These are phyloP conservation scores for Tulasnella calospora DNA, from an alignment of 768 basidiomycete genomes.

Conservation along the genomic window DNA sequence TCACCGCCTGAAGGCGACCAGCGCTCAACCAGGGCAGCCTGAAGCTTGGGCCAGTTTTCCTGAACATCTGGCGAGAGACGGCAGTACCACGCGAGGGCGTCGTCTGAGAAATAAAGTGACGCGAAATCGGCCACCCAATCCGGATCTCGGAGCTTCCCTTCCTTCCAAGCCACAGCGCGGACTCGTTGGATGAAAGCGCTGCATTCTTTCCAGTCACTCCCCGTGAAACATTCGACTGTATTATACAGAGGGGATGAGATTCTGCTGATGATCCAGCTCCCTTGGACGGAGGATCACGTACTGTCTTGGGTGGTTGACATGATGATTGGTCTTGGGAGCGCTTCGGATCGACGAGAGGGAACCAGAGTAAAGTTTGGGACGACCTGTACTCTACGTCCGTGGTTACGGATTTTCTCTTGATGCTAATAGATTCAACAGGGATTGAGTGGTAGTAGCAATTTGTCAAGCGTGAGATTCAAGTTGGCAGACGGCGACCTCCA, in stretches of 20 bases:
- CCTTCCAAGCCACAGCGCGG: background rate
- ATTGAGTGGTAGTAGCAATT: too few species aligned
- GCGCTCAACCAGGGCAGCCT: background rate
- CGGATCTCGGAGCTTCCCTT: constrained; percentile 4
- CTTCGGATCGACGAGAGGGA: too few species aligned
- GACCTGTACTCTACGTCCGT: too few species aligned
- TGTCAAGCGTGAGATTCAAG: too few species aligned
- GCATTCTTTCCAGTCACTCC: background rate
- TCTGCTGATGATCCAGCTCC: too few species aligned
- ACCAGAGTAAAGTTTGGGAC: too few species aligned
- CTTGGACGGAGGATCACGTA: too few species aligned
- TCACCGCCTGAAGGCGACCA: background rate
- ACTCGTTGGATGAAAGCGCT: background rate
- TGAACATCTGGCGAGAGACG: background rate
- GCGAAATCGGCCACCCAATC: background rate
- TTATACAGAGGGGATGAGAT: background rate
- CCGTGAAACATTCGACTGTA: background rate
- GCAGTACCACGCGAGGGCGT: background rate
- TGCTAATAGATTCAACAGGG: too few species aligned
- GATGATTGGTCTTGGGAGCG: too few species aligned
- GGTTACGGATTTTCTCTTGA: too few species aligned
- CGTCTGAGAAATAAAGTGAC: background rate
- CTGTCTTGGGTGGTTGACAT: too few species aligned
- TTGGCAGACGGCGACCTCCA: too few species aligned
- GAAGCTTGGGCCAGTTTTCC: constrained; percentile 3